phyloP scores from a whole-genome alignment of 1,284 basidiomycete genomes.

The Ceratobasidium papillatum region DNA sequence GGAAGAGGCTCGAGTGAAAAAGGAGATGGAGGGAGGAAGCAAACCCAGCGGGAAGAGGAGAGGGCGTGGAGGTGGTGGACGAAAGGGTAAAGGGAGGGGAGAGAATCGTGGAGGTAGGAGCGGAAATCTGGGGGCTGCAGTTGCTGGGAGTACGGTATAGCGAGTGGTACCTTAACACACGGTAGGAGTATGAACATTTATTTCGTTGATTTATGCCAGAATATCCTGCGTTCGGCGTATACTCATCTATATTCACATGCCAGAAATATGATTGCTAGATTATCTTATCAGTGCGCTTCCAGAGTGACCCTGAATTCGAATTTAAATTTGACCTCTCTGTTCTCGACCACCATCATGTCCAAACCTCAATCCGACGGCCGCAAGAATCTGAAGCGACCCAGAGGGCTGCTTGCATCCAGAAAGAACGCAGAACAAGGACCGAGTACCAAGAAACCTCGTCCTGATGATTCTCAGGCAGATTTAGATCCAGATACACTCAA shows the following conservation, averaged over 20 bases:
- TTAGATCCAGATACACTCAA: constrained; percentile 46
- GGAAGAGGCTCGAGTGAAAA: constrained; percentile 74
- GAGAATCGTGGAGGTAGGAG: constrained; percentile 30
- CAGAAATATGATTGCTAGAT: neutral
- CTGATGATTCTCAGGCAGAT: neutral
- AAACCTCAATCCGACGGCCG: neutral
- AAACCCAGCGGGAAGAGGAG: constrained; percentile 27
- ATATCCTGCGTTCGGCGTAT: neutral
- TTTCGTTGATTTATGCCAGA: neutral
- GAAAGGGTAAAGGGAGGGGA: constrained; percentile 36
- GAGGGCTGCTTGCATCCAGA: constrained; percentile 24
- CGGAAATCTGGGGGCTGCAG: constrained; percentile 9
- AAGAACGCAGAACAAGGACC: constrained; percentile 2
- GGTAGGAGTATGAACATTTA: neutral
- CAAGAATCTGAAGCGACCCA: constrained; percentile 25
- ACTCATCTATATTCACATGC: neutral
- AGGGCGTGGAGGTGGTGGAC: constrained; percentile 24
- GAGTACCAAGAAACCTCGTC: constrained; percentile 8
- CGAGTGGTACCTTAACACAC: neutral
- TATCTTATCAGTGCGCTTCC: neutral
- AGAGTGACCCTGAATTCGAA: constrained; percentile 3
- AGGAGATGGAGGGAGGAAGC: constrained; percentile 51
- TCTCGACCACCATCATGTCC: neutral
- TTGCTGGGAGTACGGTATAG: neutral
- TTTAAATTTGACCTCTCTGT: constrained; percentile 19